Evolutionary conservation across 352 stramenopile genomes (phyloP), one percentile per base, ranked within the genome.

Genomic region (Pythium coloratum): DNA sequence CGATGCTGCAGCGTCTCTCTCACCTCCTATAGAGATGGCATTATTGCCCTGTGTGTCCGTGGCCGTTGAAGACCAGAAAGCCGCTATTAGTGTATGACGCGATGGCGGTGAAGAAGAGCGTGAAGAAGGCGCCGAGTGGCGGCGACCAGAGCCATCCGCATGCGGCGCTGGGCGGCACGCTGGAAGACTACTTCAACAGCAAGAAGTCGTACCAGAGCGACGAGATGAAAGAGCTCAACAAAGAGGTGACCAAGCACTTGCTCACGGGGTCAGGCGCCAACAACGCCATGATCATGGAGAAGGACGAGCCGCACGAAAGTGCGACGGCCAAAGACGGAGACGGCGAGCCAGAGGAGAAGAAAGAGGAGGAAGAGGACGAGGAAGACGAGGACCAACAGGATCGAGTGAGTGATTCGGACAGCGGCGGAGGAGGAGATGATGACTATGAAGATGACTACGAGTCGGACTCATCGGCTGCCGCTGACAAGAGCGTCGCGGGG

Each of bases 211-310:
- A 75, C 47, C 62, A 71, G 53, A 68, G 36, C 59, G 69, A 69
- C 42, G 58, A 69, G n/a, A 67, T 75, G 63, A 69, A 64, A 30
- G 63, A 64, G 47, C 49, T 74, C 38, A 74, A 65, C 67, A 74
- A 74, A 46, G 70, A 70, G 38, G 74, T 89, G 44, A 84, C 77
- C 42, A 79, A 84, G 62, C 81, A 90, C 59, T 61, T 90, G 67
- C 77, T 90, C 50, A 81, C 82, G 18, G 80, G 73, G 14, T 70
- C 75, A 33, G 62, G 70, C 2, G 75, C 68, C 10, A 76, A 84
- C 77, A 76, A 87, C 57, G 79, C 82, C 28, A 85, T 90, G 79
- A 66, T 71, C 38, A 71, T 80, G 57, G 76, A 88, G 62, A 76
- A 66, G 9, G 51, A 71, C 6, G 64, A 44, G 26, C 47, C 47